Base-by-base conservation (phyloP, 306 rosid genomes). In the Cicer pinnatifidum region DNA sequence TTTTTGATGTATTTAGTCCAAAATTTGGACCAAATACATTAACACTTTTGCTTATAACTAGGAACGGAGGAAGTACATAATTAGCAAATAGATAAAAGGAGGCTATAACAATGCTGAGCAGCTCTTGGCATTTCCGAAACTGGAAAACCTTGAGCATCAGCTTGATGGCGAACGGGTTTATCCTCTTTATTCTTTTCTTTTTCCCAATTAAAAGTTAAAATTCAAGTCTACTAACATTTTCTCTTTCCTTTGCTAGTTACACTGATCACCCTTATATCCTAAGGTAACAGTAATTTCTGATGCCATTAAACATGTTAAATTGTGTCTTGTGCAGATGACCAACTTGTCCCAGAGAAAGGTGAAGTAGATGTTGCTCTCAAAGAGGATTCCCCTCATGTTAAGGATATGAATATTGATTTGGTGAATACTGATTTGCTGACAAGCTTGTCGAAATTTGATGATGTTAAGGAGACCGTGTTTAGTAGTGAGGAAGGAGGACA, bases 291-390 rank as follows among this genome's bases (percentile, higher is more conserved):
- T 54, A 33, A 51, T 16, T 16, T 20, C 62, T 77, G 56, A 16
- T 39, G 9, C 19, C 69, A 70, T 68, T 63, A 12, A n/a, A 40
- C 78, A 73, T 19, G n/a, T 11, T 44, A 62, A 71, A 66, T 20
- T 69, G 35, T 73, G 17, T 77, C 69, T 64, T 52, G 20, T 81
- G 43, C 59, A 88, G 96, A 82, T 23, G 87, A 84, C 41, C 87
- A 83, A 54, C 69, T 11, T 75, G 71, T 58, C 67, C 38, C 72
- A 0, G 60, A 76, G 67, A 56, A 10, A 5, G 68, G 8, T 7
- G 80, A 85, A 46, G 75, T 59, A 73, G 75, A 78, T 47, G 39
- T 57, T 12, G 54, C 69, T 23, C 77, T 51, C 63, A 48, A 71
- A 45, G 71, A 71, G 28, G 52, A 13, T 59, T 72, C 75, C 11